Evolutionary conservation across 768 basidiomycete genomes (phyloP).

Genomic region (Candolleomyces aberdarensis): DNA sequence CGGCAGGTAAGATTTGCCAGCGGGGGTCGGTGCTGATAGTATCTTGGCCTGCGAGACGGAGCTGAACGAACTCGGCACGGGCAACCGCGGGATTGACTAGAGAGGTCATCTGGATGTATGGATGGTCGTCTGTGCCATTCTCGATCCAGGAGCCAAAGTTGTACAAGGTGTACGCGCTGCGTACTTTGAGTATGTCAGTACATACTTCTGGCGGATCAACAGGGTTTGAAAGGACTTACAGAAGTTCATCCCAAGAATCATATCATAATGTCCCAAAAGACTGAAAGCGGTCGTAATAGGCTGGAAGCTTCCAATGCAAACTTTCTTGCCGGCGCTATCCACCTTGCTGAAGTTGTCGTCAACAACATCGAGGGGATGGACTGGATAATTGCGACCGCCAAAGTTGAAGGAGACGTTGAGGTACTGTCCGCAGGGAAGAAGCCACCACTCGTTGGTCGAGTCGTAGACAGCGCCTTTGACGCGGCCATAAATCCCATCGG

Average conservation of each 20-base stretch:
- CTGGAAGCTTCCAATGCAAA: constrained; percentile 73
- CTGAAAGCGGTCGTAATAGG: constrained; percentile 80
- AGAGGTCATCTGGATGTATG: constrained; percentile 70
- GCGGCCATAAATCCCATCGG: constrained; percentile 79
- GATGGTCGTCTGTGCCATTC: constrained; percentile 42
- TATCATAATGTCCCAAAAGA: constrained; percentile 73
- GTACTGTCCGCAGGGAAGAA: constrained; percentile 69
- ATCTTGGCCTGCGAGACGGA: constrained; percentile 59
- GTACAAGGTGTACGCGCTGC: constrained; percentile 70
- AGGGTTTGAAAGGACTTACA: constrained; percentile 37
- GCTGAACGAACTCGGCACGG: constrained; percentile 61
- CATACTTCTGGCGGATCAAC: constrained; percentile 2
- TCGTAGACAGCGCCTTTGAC: constrained; percentile 72
- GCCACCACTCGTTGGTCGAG: constrained; percentile 55
- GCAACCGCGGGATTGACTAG: constrained; percentile 51
- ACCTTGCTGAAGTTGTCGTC: constrained; percentile 59
- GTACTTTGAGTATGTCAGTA: constrained; percentile 43
- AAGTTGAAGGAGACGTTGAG: constrained; percentile 72
- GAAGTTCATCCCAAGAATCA: constrained; percentile 82
- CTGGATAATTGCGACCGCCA: constrained; percentile 62
- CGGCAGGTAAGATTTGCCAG: constrained; percentile 58
- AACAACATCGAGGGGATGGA: constrained; percentile 72
- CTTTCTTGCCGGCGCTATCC: constrained; percentile 15
- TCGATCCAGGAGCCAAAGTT: constrained; percentile 70
- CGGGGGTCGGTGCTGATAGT: constrained; percentile 46